These are phyloP conservation scores for Ajuga reptans DNA, from an alignment of 305 asterid species.

Conservation along the genomic window DNA sequence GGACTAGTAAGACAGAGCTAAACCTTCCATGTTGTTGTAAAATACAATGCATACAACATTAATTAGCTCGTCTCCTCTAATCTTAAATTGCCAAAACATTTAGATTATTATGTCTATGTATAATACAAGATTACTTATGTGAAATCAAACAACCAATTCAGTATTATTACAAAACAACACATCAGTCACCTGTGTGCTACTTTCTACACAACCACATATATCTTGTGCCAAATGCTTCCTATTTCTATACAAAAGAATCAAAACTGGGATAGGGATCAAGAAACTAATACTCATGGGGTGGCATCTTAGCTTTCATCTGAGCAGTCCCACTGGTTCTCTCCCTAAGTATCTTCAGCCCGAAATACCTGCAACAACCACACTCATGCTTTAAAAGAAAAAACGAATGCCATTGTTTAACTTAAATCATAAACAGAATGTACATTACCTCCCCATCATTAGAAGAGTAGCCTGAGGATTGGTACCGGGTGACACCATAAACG, in stretches of 20 bases:
- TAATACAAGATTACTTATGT: not conserved
- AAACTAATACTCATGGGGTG: not conserved
- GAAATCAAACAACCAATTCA: not conserved
- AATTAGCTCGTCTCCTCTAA: too few species aligned
- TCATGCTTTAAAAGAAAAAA: not conserved
- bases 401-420: not conserved
- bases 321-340: slow-evolving; percentile 29
- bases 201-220: not conserved
- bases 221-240: not conserved
- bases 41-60: too few species aligned
- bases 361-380: slow-evolving; percentile 37
- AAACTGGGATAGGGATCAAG: not conserved
- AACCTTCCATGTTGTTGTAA: too few species aligned
- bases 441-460: slow-evolving; percentile 86
- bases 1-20: too few species aligned
- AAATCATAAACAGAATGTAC: not conserved
- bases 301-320: not conserved
- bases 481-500: slow-evolving; percentile 65
- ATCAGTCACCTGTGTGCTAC: not conserved
- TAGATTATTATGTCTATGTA: not conserved
- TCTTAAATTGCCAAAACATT: not conserved
- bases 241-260: not conserved
- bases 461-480: slow-evolving; percentile 95
- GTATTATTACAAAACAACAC: not conserved
- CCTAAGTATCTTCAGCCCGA: slow-evolving; percentile 42